Conservation (phyloP, 345 rosid species). For the Arabidopsis thaliana region TAIR10.1 NC_003074.8:17178501-17179000, state of each 20-base stretch:
- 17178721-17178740: not conserved
- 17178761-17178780: not conserved
- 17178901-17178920: conserved; percentile 17
- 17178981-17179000: conserved; percentile 53
- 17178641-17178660: not conserved
- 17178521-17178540: no score
- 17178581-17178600: no score
- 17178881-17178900: conserved; percentile 35
- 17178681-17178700: not conserved
- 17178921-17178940: conserved; percentile 45
- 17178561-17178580: no score
- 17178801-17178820: conserved; percentile 36
- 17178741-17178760: not conserved
- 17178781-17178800: conserved; percentile 19
- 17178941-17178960: conserved; percentile 61
- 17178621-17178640: conserved; percentile 11
- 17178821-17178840: conserved; percentile 33
- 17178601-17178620: not conserved
- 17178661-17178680: conserved; percentile 20
- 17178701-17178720: not conserved
- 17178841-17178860: conserved; percentile 52
- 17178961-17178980: conserved; percentile 64
- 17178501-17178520: no score
- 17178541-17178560: no score
- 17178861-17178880: conserved; percentile 49